Conservation (phyloP, 2,329 filamentous ascomycete species). For the Fusarium sp. region DNA sequence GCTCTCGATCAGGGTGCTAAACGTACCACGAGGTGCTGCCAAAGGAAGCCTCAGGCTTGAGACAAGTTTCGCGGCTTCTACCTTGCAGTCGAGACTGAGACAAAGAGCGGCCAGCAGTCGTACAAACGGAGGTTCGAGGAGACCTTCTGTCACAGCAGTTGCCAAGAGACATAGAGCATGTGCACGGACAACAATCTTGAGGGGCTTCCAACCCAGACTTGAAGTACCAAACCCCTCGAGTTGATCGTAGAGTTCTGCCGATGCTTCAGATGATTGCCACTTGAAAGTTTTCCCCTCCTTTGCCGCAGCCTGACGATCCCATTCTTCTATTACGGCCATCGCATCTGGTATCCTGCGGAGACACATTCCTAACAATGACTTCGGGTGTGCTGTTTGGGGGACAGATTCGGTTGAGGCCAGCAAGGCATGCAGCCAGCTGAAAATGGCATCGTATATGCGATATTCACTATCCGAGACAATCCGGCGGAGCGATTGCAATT, state of each 20-base stretch:
- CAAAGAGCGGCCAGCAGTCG: conserved; percentile 45
- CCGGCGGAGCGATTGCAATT: conserved; percentile 40
- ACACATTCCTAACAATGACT: conserved; percentile 51
- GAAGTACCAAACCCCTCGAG: conserved; percentile 46
- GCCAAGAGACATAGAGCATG: conserved; percentile 45
- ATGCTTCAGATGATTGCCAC: conserved; percentile 43
- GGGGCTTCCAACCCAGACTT: conserved; percentile 46
- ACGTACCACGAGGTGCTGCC: conserved; percentile 20
- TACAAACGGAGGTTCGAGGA: conserved; percentile 44
- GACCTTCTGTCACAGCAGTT: conserved; percentile 43
- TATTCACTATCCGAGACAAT: conserved; percentile 37
- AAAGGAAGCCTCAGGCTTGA: conserved; percentile 25
- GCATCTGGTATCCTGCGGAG: conserved; percentile 46
- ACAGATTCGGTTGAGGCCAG: conserved; percentile 42
- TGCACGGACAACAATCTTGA: conserved; percentile 47
- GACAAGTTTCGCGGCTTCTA: conserved; percentile 44
- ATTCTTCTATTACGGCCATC: conserved; percentile 47
- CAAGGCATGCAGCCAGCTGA: conserved; percentile 45
- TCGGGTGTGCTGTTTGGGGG: conserved; percentile 35
- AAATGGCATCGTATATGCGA: conserved; percentile 47
- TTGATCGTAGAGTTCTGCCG: conserved; percentile 48
- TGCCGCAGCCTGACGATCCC: conserved; percentile 42
- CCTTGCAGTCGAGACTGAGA: conserved; percentile 35
- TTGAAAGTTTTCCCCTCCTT: conserved; percentile 35
- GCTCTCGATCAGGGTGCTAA: conserved; percentile 27